Conservation (phyloP, 177 flowering plant genomes). For the Vitis hybrid region DNA sequence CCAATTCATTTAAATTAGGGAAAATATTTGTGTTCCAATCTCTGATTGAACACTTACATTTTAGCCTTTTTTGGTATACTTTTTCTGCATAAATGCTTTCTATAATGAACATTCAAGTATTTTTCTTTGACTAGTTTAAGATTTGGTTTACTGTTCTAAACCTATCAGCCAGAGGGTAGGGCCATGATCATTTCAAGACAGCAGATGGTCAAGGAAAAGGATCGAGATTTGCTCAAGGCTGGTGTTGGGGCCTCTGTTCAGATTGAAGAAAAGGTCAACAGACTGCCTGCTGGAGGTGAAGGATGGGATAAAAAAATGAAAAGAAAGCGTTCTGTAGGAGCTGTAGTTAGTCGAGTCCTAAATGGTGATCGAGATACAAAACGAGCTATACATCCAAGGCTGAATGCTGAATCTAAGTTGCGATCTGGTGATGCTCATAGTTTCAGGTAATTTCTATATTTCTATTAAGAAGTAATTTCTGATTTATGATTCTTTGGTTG, state of each 20-base stretch:
- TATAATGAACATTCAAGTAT: background rate
- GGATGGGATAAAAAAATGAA: slow-evolving; percentile 37
- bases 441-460: slow-evolving; percentile 25
- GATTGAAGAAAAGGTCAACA: slow-evolving; percentile 33
- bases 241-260: slow-evolving; percentile 14
- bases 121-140: background rate
- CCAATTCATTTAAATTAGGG: too few relatives aligned
- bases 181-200: slow-evolving; percentile 15
- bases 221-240: slow-evolving; percentile 17
- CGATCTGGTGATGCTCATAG: slow-evolving; percentile 28
- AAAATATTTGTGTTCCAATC: too few relatives aligned
- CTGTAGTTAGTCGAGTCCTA: slow-evolving; percentile 24
- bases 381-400: slow-evolving; percentile 21
- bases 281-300: slow-evolving; percentile 38
- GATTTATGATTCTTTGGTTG: background rate
- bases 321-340: slow-evolving; percentile 36
- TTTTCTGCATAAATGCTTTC: background rate
- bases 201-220: slow-evolving; percentile 19
- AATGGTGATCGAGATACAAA: slow-evolving; percentile 27
- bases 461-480: background rate
- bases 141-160: slow-evolving; percentile 2
- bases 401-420: slow-evolving; percentile 26
- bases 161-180: slow-evolving; percentile 27
- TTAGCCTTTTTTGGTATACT: too few relatives aligned
- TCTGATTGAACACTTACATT: too few relatives aligned